A percentile compares a stretch with the other conserved stretches of the same genome.
phyloP scores from a whole-genome alignment of 1,284 basidiomycete genomes.

The Phylloporus gajari region DNA sequence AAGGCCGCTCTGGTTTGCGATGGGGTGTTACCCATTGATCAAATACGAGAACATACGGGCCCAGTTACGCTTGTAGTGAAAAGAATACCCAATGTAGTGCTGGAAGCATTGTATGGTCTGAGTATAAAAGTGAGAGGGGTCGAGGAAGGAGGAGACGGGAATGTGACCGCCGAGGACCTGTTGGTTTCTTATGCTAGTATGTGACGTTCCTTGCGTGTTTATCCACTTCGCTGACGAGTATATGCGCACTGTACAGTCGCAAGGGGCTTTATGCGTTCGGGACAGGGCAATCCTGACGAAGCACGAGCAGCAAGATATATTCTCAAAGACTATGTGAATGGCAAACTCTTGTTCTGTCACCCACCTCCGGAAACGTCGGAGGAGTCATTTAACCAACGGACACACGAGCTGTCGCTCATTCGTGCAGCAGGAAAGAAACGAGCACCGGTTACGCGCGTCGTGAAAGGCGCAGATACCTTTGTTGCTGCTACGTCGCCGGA shows the following conservation, averaged over 20 bases:
- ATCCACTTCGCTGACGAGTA: slow-evolving; percentile 19
- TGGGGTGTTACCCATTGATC: slow-evolving; percentile 97
- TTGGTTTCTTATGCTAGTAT: slow-evolving; percentile 90
- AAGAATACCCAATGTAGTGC: slow-evolving; percentile 85
- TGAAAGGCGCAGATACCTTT: slow-evolving; percentile 85
- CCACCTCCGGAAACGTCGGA: slow-evolving; percentile 81
- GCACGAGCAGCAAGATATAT: slow-evolving; percentile 93
- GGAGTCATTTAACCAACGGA: slow-evolving; percentile 82
- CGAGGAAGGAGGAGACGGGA: slow-evolving; percentile 90
- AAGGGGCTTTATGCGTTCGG: slow-evolving; percentile 92
- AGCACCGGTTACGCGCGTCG: slow-evolving; percentile 86
- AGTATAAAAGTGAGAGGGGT: slow-evolving; percentile 71
- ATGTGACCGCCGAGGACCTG: slow-evolving; percentile 84
- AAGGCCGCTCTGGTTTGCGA: slow-evolving; percentile 97
- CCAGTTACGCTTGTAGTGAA: slow-evolving; percentile 85
- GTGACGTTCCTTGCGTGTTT: slow-evolving; percentile 46
- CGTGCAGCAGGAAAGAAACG: slow-evolving; percentile 79
- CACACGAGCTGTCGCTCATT: slow-evolving; percentile 70
- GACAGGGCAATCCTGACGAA: slow-evolving; percentile 98
- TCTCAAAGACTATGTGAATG: slow-evolving; percentile 98
- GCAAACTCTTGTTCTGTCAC: slow-evolving; percentile 90
- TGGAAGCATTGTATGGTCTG: slow-evolving; percentile 92
- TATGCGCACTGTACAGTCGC: slow-evolving; percentile 67
- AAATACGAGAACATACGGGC: slow-evolving; percentile 94
- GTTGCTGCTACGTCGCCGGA: slow-evolving; percentile 48